phyloP scores from a whole-genome alignment of 2,329 filamentous ascomycete genomes.

The Cladorrhinum sp. region DNA sequence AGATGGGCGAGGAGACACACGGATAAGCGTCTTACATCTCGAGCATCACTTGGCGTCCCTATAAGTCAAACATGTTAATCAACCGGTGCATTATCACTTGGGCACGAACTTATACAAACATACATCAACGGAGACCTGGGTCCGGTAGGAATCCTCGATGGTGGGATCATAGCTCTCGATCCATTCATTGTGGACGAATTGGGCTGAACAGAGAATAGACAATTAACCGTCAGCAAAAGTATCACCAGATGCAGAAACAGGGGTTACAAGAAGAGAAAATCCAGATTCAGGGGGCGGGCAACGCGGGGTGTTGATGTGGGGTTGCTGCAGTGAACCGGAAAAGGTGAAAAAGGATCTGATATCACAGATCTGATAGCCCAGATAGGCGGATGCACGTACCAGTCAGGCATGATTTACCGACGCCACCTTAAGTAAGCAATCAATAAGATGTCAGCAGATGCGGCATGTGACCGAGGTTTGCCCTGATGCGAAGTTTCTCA shows the following conservation, averaged over 20 bases:
- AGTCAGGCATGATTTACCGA: slow-evolving; percentile 89
- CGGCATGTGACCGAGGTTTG: slow-evolving; percentile 23
- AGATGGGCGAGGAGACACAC: slow-evolving; percentile 20
- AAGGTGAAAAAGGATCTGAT: slow-evolving; percentile 9
- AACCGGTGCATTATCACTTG: slow-evolving; percentile 4
- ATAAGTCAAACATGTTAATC: slow-evolving; percentile 32
- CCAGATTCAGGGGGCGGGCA: slow-evolving; percentile 11
- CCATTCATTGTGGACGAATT: slow-evolving; percentile 93
- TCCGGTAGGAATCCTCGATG: slow-evolving; percentile 74
- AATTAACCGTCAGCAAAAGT: slow-evolving; percentile 6
- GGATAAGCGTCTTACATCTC: slow-evolving; percentile 66
- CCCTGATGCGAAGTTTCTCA: background rate
- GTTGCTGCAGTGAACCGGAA: background rate
- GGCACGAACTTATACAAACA: slow-evolving; percentile 38
- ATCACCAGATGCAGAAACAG: slow-evolving; percentile 5
- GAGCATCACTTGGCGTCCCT: slow-evolving; percentile 84
- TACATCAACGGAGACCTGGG: slow-evolving; percentile 78
- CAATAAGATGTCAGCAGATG: slow-evolving; percentile 31
- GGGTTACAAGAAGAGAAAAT: background rate
- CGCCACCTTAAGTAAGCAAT: slow-evolving; percentile 60
- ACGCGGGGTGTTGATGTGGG: slow-evolving; percentile 14
- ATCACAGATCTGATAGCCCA: background rate
- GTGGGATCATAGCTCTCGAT: slow-evolving; percentile 83
- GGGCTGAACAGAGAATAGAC: slow-evolving; percentile 54
- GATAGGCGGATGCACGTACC: slow-evolving; percentile 49